Evolutionary conservation across 805 yeast genomes (phyloP).

Genomic region (Lipomyces yamanashiensis): DNA sequence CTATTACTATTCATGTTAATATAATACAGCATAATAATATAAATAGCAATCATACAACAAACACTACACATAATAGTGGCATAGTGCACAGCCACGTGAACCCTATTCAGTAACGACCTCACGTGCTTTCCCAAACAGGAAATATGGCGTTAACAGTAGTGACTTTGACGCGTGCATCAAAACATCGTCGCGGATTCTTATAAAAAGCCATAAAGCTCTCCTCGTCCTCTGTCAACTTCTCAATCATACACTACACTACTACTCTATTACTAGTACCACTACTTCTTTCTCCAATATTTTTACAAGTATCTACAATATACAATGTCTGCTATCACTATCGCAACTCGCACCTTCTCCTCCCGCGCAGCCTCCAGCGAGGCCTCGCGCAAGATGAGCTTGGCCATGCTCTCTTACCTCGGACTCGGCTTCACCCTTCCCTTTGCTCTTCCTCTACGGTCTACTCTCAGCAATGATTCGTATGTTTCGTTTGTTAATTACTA

Average conservation of each 20-base stretch:
- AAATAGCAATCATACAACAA: no score
- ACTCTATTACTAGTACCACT: neutral
- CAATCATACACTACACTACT: neutral
- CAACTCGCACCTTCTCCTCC: conserved; percentile 14
- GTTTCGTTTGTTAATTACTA: neutral
- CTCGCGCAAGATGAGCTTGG: conserved; percentile 21
- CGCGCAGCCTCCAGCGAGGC: neutral
- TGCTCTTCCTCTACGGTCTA: conserved; percentile 28
- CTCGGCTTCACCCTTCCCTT: conserved; percentile 35
- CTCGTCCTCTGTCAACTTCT: neutral
- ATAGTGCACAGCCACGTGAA: no score
- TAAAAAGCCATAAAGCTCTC: neutral
- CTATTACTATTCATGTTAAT: no score
- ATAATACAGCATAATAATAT: no score
- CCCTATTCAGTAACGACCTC: no score
- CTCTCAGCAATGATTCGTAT: conserved; percentile 21
- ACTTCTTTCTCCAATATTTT: neutral
- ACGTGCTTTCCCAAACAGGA: no score
- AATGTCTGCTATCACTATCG: conserved; percentile 23
- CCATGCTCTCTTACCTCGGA: conserved; percentile 32
- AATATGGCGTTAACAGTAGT: no score
- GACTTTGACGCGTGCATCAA: no score
- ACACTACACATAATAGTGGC: no score
- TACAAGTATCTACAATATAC: neutral
- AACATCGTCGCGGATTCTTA: no score